Percentiles rank a stretch among this genome's conserved stretches.
Evolutionary conservation across 345 rosid species (phyloP).

Genomic region (Triadica sebifera): DNA sequence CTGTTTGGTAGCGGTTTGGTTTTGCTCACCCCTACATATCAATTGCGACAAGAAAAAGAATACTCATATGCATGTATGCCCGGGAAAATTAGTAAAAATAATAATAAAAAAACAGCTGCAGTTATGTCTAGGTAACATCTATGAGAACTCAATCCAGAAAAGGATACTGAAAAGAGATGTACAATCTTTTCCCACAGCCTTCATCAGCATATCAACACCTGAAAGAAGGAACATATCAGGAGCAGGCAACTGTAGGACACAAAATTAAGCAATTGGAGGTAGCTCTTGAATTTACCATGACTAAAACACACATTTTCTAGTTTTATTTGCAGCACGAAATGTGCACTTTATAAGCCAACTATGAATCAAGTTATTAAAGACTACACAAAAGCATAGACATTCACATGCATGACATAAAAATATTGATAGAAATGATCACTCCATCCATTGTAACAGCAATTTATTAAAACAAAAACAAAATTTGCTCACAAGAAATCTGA

Average conservation of each 20-base stretch:
- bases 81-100: neutral
- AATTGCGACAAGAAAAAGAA: neutral
- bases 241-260: neutral
- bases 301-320: neutral
- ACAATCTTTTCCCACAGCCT: constrained; percentile 86
- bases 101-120: neutral
- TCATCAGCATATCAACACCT: constrained; percentile 87
- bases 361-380: neutral
- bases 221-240: constrained; percentile 11
- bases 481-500: neutral
- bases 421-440: neutral
- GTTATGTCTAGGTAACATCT: neutral
- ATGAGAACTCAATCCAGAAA: constrained; percentile 12
- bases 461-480: neutral
- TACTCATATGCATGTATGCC: neutral
- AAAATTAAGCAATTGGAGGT: neutral
- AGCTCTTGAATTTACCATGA: neutral
- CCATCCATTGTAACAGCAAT: neutral
- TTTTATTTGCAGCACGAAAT: neutral
- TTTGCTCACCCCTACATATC: too few relatives aligned
- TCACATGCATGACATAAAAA: neutral
- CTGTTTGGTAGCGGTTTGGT: too few relatives aligned
- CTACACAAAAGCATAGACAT: neutral
- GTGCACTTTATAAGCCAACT: neutral
- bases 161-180: constrained; percentile 93